A percentile compares a stretch with the other conserved stretches of the same genome.
phyloP scores from a whole-genome alignment of 208 protist species.

The Trichomonas gallinae region DNA sequence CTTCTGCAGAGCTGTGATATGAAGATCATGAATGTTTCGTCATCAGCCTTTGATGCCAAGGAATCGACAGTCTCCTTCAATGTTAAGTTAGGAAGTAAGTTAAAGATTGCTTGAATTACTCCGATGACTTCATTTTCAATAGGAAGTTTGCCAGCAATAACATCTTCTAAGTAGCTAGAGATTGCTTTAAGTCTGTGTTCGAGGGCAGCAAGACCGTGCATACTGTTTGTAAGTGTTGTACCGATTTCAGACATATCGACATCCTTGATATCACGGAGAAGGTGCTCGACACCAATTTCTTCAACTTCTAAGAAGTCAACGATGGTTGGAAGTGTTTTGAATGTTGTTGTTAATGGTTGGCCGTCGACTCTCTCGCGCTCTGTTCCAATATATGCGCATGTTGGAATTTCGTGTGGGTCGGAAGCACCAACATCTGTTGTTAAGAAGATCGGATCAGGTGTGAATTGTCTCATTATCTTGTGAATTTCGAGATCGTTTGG shows the following conservation, averaged over 20 bases:
- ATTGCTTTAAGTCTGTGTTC: slow-evolving; percentile 63
- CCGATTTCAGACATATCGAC: slow-evolving; percentile 30
- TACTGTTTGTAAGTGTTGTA: background rate
- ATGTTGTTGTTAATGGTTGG: background rate
- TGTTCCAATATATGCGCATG: background rate
- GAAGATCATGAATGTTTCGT: slow-evolving; percentile 51
- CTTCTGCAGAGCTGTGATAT: slow-evolving; percentile 61
- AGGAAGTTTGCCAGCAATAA: slow-evolving; percentile 51
- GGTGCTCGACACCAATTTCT: slow-evolving; percentile 97
- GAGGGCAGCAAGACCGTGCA: slow-evolving; percentile 49
- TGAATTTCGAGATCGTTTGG: slow-evolving; percentile 74
- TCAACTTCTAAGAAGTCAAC: slow-evolving; percentile 35
- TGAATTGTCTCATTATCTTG: slow-evolving; percentile 59
- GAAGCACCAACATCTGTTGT: slow-evolving; percentile 66
- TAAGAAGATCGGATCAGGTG: slow-evolving; percentile 56
- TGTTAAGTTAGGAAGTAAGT: slow-evolving; percentile 66
- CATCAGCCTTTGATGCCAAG: slow-evolving; percentile 55
- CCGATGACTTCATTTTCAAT: slow-evolving; percentile 67
- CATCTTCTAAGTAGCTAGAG: slow-evolving; percentile 63
- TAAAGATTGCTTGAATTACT: slow-evolving; percentile 69
- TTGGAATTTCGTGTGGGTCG: slow-evolving; percentile 23
- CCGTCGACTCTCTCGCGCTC: background rate
- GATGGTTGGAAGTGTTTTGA: slow-evolving; percentile 30
- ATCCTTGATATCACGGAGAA: slow-evolving; percentile 85
- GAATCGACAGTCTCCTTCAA: slow-evolving; percentile 42